phyloP scores from a whole-genome alignment of 768 basidiomycete species.

The Podaxis sp. region DNA sequence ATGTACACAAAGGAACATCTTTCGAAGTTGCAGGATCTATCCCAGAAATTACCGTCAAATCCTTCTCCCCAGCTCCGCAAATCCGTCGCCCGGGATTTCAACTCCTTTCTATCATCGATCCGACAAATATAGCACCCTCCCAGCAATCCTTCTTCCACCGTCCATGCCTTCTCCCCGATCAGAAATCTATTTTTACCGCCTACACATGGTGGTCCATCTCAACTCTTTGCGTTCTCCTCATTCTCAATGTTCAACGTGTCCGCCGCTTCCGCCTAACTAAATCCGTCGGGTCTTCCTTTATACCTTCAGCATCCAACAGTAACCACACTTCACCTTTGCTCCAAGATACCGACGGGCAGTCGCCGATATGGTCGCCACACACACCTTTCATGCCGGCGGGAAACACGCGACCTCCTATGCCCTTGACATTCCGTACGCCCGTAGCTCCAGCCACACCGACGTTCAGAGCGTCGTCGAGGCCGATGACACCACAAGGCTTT shows the following conservation, averaged over 20 bases:
- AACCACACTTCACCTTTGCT: constrained; percentile 1
- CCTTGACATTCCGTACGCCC: constrained; percentile 14
- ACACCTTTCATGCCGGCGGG: constrained; percentile 4
- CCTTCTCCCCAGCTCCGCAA: constrained; percentile 76
- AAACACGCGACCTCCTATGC: constrained; percentile 10
- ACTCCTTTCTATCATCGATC: constrained; percentile 62
- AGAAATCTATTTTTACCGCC: constrained; percentile 51
- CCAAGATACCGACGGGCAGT: background rate
- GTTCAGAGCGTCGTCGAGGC: constrained; percentile 21
- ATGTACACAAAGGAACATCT: constrained; percentile 30
- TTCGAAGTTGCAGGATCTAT: constrained; percentile 29
- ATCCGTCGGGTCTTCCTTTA: constrained; percentile 22
- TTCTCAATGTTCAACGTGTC: constrained; percentile 45
- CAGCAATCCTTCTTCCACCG: constrained; percentile 54
- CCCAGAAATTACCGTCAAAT: constrained; percentile 85
- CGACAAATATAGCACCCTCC: constrained; percentile 31
- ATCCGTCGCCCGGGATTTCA: constrained; percentile 83
- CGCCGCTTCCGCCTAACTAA: constrained; percentile 36
- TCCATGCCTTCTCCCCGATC: constrained; percentile 82
- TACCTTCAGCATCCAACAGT: constrained; percentile 17
- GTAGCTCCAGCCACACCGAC: constrained; percentile 12
- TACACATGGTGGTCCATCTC: constrained; percentile 43
- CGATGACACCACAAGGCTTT: constrained; percentile 31
- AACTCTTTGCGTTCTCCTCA: constrained; percentile 58
- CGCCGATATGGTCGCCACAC: constrained; percentile 16